Base-by-base conservation (phyloP, 2,329 filamentous ascomycete genomes). In the Cryphonectria carpinicola region DNA sequence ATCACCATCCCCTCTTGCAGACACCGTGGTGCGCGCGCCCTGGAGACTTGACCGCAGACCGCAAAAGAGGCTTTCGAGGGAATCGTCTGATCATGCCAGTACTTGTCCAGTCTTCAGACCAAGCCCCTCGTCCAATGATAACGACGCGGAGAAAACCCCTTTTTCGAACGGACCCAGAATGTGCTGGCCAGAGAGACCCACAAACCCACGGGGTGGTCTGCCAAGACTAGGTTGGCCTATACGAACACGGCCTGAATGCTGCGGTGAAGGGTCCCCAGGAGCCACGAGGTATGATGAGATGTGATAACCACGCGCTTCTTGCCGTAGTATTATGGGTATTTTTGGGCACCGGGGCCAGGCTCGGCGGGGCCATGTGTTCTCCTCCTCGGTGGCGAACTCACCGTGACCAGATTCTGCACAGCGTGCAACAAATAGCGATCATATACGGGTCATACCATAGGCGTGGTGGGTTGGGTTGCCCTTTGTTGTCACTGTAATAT, bases 161-260 rank as follows among this genome's bases (percentile, higher is more conserved):
- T 58, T 58, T 58, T 58, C 54, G 28, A 58, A 58, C 25, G 54
- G 54, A 19, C 28, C 54, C 25, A 58, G 54, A 58, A 35, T 58
- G 54, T 35, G 54, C 28, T 58, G 54, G 54, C 54, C 25, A 58
- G 13, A 17, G 19, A 35, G 54, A 58, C 54, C 54, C 54, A 58
- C 54, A 17, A 19, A 7, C 25, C 25, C 11, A 14, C 52, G 8
- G 52, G 8, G n/a, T 32, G 25, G 25, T 17, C 14, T 58, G 54
- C 54, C 54, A 58, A 58, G 25, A 28, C 2, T 32, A 32, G 54
- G 14, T 7, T 58, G 28, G 54, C 28, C 54, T 19, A 58, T 35
- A 28, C 54, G 54, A 56, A 14, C 25, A 28, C 25, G 52, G 28
- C 14, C 25, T 32, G 25, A 35, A 58, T 35, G 54, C 52, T 56